phyloP scores from a whole-genome alignment of 768 basidiomycete species.

The Kwoniella botswanensis region DNA sequence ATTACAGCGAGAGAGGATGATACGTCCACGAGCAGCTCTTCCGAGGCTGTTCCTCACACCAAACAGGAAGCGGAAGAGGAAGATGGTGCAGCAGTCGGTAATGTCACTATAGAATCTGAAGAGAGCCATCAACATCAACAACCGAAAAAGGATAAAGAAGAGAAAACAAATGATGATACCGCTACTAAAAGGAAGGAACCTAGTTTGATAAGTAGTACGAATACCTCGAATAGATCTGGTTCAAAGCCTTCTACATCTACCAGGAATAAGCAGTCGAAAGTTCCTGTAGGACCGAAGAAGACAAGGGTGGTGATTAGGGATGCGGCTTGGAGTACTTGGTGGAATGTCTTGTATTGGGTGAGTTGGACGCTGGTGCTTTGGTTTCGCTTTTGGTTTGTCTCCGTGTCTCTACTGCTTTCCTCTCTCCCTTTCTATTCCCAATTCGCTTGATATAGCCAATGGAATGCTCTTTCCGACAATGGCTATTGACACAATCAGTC shows the following conservation, averaged over 20 bases:
- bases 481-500: no score
- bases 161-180: neutral
- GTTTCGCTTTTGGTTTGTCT: no score
- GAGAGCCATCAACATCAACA: slow-evolving; percentile 10
- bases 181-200: neutral
- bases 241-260: neutral
- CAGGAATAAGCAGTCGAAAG: neutral
- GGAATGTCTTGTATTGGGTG: slow-evolving; percentile 77
- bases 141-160: neutral
- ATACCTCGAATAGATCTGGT: neutral
- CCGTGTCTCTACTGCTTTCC: no score
- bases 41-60: neutral
- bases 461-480: no score
- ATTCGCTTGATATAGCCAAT: no score
- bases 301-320: slow-evolving; percentile 65
- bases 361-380: slow-evolving; percentile 36
- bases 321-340: slow-evolving; percentile 69
- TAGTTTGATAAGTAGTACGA: neutral
- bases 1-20: slow-evolving; percentile 19
- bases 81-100: slow-evolving; percentile 14
- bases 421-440: no score
- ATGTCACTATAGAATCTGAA: slow-evolving; percentile 23
- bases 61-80: neutral
- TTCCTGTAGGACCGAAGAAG: slow-evolving; percentile 62
- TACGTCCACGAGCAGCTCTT: slow-evolving; percentile 6